Percentiles rank a stretch among this genome's conserved stretches.
Evolutionary conservation across 805 yeast genomes (phyloP).

Genomic region (Lipomyces lipofer): DNA sequence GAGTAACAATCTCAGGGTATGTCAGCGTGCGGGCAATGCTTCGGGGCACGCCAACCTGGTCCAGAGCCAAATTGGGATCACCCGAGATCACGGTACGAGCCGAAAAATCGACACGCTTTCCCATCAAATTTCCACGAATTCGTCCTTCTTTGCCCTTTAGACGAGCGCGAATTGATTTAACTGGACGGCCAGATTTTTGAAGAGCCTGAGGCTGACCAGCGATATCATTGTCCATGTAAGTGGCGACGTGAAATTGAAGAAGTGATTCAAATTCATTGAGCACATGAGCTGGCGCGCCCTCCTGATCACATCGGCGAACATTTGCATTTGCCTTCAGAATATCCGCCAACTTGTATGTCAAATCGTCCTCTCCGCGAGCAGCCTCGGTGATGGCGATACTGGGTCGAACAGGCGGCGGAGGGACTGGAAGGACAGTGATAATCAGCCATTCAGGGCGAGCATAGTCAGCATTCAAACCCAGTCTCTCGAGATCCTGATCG

Average conservation of each 20-base stretch:
- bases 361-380: constrained; percentile 98
- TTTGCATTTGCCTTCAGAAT: constrained; percentile 93
- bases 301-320: constrained; percentile 96
- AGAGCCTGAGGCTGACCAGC: constrained; percentile 99
- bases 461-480: constrained; percentile 93
- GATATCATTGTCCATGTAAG: constrained; percentile 98
- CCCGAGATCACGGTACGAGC: constrained; percentile 99
- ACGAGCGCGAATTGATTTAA: constrained; percentile 98
- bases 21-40: constrained; percentile 94
- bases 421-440: constrained; percentile 96
- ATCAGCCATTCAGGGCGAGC: constrained; percentile 99
- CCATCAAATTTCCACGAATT: constrained; percentile 97
- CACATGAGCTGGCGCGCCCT: constrained; percentile 99
- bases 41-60: constrained; percentile 98
- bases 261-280: constrained; percentile 94
- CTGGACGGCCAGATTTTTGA: constrained; percentile 98
- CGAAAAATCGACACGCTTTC: constrained; percentile 98
- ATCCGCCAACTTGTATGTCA: constrained; percentile 96
- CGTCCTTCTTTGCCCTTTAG: constrained; percentile 99
- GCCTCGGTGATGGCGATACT: constrained; percentile 97
- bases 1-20: constrained; percentile 97
- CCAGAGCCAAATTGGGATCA: constrained; percentile 96
- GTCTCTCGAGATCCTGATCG: constrained; percentile 71
- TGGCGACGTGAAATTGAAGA: constrained; percentile 96
- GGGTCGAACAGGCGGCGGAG: constrained; percentile 99